Percentiles rank a stretch among this genome's conserved stretches.
Evolutionary conservation across 805 yeast genomes (phyloP).

Genomic region (Wickerhamomyces canadensis): DNA sequence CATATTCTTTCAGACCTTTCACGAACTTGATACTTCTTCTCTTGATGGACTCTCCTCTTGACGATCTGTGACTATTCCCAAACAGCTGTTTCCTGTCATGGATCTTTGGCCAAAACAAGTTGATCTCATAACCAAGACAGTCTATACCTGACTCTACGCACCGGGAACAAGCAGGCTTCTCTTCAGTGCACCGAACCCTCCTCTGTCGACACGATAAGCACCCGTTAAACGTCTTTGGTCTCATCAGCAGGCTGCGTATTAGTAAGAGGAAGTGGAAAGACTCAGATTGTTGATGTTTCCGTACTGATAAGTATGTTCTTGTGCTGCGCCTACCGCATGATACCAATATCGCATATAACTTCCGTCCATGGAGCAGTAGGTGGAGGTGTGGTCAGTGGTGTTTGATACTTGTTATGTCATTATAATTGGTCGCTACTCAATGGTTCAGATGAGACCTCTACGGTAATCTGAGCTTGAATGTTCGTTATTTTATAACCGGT

Average conservation of each 20-base stretch:
- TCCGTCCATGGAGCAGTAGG: too few relatives aligned
- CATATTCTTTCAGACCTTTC: conserved; percentile 58
- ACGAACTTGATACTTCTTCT: conserved; percentile 73
- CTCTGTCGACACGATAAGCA: conserved; percentile 83
- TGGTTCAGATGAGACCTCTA: too few relatives aligned
- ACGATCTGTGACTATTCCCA: conserved; percentile 6
- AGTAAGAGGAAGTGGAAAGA: too few relatives aligned
- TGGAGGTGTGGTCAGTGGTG: too few relatives aligned
- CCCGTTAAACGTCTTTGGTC: conserved; percentile 76
- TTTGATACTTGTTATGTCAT: too few relatives aligned
- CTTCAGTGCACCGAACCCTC: conserved; percentile 74
- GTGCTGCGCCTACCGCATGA: too few relatives aligned
- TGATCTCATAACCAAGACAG: conserved; percentile 82
- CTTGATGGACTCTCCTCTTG: conserved; percentile 45
- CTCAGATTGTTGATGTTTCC: too few relatives aligned
- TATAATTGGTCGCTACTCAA: too few relatives aligned
- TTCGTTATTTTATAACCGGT: too few relatives aligned
- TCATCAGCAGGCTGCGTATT: conserved; percentile 25
- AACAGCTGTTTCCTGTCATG: conserved; percentile 14
- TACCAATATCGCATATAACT: too few relatives aligned
- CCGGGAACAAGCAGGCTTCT: conserved; percentile 62
- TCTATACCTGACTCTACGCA: conserved; percentile 61
- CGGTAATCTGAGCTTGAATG: too few relatives aligned
- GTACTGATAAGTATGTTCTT: too few relatives aligned
- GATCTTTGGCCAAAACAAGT: conserved; percentile 62